Base-by-base conservation (phyloP, 768 basidiomycete genomes). In the Sarcomyxa edulis region DNA sequence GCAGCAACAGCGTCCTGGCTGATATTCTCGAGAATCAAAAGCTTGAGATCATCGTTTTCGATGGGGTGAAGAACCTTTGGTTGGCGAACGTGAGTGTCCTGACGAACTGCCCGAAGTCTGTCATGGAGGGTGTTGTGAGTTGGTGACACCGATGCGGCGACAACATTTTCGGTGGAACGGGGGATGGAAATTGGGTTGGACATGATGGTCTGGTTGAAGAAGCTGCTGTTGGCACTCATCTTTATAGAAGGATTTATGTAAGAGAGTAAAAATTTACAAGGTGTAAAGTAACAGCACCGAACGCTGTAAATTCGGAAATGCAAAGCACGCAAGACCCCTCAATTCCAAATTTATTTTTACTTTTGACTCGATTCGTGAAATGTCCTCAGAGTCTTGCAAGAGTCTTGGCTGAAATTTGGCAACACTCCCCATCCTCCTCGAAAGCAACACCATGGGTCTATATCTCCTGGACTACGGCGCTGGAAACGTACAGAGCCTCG, bases 401-500 rank as follows among this genome's bases (percentile, higher is more conserved):
- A 37, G 15, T 16, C 16, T 37, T 21, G 31, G 24, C 18, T 22
- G 24, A n/a, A 28, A 10, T 14, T 32, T 31, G 38, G 38, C 38
- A 39, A 23, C 38, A 31, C 38, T 28, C 29, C 21, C 38, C 38
- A 21, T 31, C 16, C 27, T 9, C 37, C 25, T 14, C 23, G n/a
- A 34, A 11, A 38, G 24, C 26, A 26, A 22, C 11, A 18, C 32
- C 33, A 66, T 65, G 65, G 59, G 56, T 7, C 79, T 96, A 47
- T 98, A 81, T 62, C 78, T 98, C 51, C 83, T 98, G 48, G 95
- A 97, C 61, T 96, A 98, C 56, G 94, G 94, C 59, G 94, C 94
- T 36, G 94, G 94, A 15, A 97, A 93, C 55, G 89, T 92, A 32
- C 83, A 84, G 65, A 91, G 87, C 53, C 79, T 98, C 27, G 94